Conservation (phyloP, 768 basidiomycete species). For the Chalciporus pseudorubinellus region DNA sequence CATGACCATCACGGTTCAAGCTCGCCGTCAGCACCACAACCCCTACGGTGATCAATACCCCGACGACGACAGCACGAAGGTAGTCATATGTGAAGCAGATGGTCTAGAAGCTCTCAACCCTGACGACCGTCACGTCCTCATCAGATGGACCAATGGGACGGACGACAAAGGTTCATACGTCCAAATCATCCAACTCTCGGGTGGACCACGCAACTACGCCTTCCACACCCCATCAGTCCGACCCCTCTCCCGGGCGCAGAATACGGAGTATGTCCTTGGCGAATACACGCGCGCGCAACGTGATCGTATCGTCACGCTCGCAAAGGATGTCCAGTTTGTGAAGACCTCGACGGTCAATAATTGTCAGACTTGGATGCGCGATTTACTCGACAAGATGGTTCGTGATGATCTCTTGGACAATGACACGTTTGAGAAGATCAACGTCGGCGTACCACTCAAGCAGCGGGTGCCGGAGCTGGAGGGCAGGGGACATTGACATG, state of each 20-base stretch:
- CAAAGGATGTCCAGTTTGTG: conserved; percentile 9
- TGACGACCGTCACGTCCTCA: conserved; percentile 1
- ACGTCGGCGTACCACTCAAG: conserved; percentile 7
- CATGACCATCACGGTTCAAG: no score
- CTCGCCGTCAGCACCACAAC: background rate
- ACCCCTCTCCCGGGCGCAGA: no score
- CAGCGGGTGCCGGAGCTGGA: background rate
- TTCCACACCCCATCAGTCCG: conserved; percentile 1
- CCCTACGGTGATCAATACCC: conserved; percentile 6
- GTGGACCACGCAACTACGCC: conserved; percentile 1
- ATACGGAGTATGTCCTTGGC: no score
- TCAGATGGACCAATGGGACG: conserved; percentile 1
- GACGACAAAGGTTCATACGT: background rate
- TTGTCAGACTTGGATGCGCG: conserved; percentile 14
- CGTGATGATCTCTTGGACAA: conserved; percentile 11
- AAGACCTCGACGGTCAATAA: conserved; percentile 12
- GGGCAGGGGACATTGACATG: no score
- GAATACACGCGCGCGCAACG: conserved; percentile 9
- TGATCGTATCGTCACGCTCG: conserved; percentile 7
- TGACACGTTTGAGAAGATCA: conserved; percentile 11
- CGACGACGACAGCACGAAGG: conserved; percentile 4
- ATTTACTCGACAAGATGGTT: conserved; percentile 5
- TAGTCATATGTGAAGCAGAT: conserved; percentile 19
- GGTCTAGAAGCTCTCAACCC: background rate
- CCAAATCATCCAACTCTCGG: no score